Conservation (phyloP, 2,329 filamentous ascomycete genomes). For the Paraphaeosphaeria minitans region DNA sequence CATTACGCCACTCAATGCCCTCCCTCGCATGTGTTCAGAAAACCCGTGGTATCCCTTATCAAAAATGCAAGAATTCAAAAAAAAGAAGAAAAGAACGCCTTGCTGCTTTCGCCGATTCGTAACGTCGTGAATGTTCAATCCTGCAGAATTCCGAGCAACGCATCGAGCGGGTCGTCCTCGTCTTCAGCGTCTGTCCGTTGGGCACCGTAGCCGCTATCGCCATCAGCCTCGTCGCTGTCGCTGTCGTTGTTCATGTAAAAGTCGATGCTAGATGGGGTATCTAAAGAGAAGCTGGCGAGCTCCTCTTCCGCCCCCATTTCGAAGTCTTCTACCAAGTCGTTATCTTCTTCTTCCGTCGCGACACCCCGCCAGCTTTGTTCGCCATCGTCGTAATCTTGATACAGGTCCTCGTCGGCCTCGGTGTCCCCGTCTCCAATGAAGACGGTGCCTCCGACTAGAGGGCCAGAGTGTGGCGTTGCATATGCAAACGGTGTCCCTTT, state of each 20-base stretch:
- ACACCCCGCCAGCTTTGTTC: slow-evolving; percentile 41
- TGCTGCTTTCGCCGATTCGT: not conserved
- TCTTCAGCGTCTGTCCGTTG: slow-evolving; percentile 5
- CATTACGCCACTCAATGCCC: not conserved
- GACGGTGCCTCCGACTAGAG: slow-evolving; percentile 35
- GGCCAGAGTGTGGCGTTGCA: slow-evolving; percentile 70
- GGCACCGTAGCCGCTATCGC: not conserved
- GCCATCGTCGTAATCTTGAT: slow-evolving; percentile 34
- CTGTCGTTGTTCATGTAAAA: slow-evolving; percentile 19
- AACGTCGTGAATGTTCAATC: not conserved
- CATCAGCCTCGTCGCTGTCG: slow-evolving; percentile 24
- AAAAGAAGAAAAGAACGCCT: too few species aligned
- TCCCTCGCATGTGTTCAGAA: not conserved
- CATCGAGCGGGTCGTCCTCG: slow-evolving; percentile 9
- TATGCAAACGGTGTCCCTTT: slow-evolving; percentile 68
- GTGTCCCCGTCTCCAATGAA: slow-evolving; percentile 40
- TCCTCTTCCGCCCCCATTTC: slow-evolving; percentile 40
- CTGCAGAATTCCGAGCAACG: slow-evolving; percentile 6
- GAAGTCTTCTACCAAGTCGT: slow-evolving; percentile 17
- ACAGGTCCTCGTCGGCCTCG: slow-evolving; percentile 42
- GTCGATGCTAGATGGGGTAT: slow-evolving; percentile 35
- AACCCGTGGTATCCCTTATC: not conserved
- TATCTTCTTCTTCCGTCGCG: slow-evolving; percentile 32
- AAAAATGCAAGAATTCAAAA: not conserved
- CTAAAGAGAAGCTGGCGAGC: slow-evolving; percentile 35